These are phyloP conservation scores for Debaryomyces fabryi DNA, from an alignment of 1,139 yeast genomes.

Conservation along the genomic window DNA sequence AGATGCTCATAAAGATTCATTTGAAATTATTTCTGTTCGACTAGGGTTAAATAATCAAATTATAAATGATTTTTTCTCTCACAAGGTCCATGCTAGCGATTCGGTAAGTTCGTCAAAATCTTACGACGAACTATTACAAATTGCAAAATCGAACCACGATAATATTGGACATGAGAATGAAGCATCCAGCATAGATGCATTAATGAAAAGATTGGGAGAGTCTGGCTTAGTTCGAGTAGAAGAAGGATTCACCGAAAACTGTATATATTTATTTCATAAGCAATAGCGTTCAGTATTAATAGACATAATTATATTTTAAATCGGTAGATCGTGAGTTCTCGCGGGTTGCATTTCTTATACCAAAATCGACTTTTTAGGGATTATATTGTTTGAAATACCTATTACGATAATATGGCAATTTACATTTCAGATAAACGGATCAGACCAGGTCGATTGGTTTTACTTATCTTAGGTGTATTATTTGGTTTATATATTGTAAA, in stretches of 20 bases:
- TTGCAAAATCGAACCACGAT: constrained; percentile 14
- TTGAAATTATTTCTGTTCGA: constrained; percentile 34
- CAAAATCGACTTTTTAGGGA: neutral
- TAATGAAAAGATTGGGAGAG: constrained; percentile 31
- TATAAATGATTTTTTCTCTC: constrained; percentile 20
- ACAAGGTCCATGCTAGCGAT: constrained; percentile 6
- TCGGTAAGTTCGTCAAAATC: neutral
- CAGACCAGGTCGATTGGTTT: constrained; percentile 12
- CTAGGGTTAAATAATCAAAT: constrained; percentile 21
- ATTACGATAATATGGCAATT: constrained; percentile 8
- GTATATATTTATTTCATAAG: constrained; percentile 23
- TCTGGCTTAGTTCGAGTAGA: constrained; percentile 34
- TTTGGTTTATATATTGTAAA: constrained; percentile 9
- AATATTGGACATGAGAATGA: neutral
- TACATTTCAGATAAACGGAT: constrained; percentile 11
- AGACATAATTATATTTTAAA: neutral
- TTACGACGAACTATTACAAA: constrained; percentile 23
- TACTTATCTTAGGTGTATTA: constrained; percentile 11
- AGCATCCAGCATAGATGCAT: constrained; percentile 15
- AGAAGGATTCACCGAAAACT: constrained; percentile 20
- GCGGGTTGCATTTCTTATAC: constrained; percentile 3
- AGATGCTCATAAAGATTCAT: constrained; percentile 19
- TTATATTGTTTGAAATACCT: neutral
- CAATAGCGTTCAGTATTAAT: neutral
- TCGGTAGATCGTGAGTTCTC: neutral